Base-by-base conservation (phyloP, 768 basidiomycete species). In the Roridomyces roridus region DNA sequence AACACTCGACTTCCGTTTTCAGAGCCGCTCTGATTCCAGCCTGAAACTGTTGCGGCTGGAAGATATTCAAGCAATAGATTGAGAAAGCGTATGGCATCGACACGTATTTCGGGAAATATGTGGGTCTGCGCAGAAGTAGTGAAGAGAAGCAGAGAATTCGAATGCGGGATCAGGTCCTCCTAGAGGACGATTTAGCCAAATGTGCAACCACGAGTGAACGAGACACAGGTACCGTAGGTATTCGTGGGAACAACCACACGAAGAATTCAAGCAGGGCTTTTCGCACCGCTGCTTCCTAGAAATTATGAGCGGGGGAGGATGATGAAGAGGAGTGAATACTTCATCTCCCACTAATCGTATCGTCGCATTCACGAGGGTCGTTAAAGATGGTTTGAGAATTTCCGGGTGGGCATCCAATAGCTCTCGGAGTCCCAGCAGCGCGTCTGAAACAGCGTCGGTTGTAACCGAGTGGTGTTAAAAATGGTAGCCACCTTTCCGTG, bases 91-190 rank as follows among this genome's bases (percentile, higher is more conserved):
- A 96, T 80, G 4, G 94, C 92, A 67, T 98, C 96, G 35, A 98
- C 82, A 15, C 94, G 84, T 57, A 98, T 94, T 70, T 96, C 94
- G 20, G 95, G 95, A 70, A 95, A 97, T 43, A 98, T 96, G 65
- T 96, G 91, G 0, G 93, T 95, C 70, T 96, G 89, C 0, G 94
- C 93, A 10, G 95, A 96, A 6, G 92, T 88, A 0, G 87, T 86
- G 69, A 95, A 96, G 15, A 98, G 83, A 21, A 98, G 77, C 6
- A 98, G 77, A 0, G 87, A 66, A 1, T 91, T 77, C 0, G 89
- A 78, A 67, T 97, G 92, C 5, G 96, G 94, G 1, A 76, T 56
- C 1, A 98, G 72, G 46, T 85, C 79, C 36, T 87, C 80, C 94
- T 96, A 63, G 36, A 39, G 26, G 48, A 47, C 31, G 35, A 54